Evolutionary conservation across 2,329 filamentous ascomycete genomes (phyloP), one percentile per base, ranked within the genome.

Genomic region (Penicillium olsonii): DNA sequence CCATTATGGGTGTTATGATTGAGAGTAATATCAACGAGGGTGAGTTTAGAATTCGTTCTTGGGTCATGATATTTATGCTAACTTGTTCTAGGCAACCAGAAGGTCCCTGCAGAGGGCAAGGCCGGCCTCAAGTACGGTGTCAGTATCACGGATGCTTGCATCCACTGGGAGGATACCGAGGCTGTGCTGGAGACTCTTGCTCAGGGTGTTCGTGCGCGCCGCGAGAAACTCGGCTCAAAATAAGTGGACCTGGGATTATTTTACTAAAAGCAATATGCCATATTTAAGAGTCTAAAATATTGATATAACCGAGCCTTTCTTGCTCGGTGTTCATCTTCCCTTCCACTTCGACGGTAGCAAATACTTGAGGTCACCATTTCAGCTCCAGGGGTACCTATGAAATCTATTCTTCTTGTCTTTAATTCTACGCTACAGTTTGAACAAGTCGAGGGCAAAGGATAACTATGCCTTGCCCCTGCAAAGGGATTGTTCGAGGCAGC

Each of bases 1-100:
- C 79, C 41, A 94, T 99, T 66, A 92, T 96, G 84, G 94, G 94
- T 64, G 90, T 97, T 52, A 99, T 99, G 94, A 95, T 99, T 65
- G 94, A 99, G 79, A 95, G 89, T 73, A 89, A 97, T 73, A 95
- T 97, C 75, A 87, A 92, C 65, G 92, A 96, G 76, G 92, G 88
- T 87, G 71, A 65, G 79, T 68, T 31, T 38, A 17, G 38, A 15
- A 37, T 20, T 24, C 4, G 33, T 17, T 15, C 31, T 17, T 6
- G 5, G 5, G 2, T 8, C 7, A 6, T 15, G 15, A 3, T 7
- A 10, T 29, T 31, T 48, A 45, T 49, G 55, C 44, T 37, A 27
- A 35, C 34, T 34, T n/a, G n/a, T 20, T 33, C 22, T 40, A 76
- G 75, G 92, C 60, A 88, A 81, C 73, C 94, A 99, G 71, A 96